phyloP scores from a whole-genome alignment of 1,139 yeast genomes.

The Taphrina sp. region DNA sequence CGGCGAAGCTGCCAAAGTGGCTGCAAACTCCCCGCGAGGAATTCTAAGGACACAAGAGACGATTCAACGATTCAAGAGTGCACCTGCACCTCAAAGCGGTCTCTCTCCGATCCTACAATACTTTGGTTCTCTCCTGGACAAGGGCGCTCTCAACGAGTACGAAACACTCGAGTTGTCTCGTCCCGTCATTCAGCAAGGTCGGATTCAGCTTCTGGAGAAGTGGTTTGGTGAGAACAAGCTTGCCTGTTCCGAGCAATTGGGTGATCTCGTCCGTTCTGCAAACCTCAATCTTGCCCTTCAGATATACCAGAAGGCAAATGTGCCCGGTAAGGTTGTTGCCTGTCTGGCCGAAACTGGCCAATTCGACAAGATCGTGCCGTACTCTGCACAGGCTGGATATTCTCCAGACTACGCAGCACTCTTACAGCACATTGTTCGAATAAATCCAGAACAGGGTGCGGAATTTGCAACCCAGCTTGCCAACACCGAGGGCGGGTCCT shows the following conservation, averaged over 20 bases:
- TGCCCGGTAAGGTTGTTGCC: slow-evolving; percentile 85
- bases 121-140: slow-evolving; percentile 85
- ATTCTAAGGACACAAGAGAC: slow-evolving; percentile 88
- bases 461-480: slow-evolving; percentile 91
- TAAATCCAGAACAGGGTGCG: slow-evolving; percentile 96
- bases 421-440: slow-evolving; percentile 85
- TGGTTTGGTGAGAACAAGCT: slow-evolving; percentile 95
- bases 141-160: slow-evolving; percentile 87
- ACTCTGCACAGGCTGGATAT: slow-evolving; percentile 83
- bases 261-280: slow-evolving; percentile 88
- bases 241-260: slow-evolving; percentile 91
- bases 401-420: slow-evolving; percentile 87
- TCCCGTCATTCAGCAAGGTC: slow-evolving; percentile 94
- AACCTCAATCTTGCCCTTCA: slow-evolving; percentile 86
- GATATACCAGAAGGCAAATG: slow-evolving; percentile 80
- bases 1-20: slow-evolving; percentile 90
- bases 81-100: slow-evolving; percentile 95
- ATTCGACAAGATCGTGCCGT: slow-evolving; percentile 92
- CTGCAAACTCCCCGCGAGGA: slow-evolving; percentile 87
- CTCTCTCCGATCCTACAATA: slow-evolving; percentile 92
- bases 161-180: slow-evolving; percentile 94
- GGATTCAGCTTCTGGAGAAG: slow-evolving; percentile 89
- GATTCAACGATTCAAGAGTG: slow-evolving; percentile 82
- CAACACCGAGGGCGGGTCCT: slow-evolving; percentile 58
- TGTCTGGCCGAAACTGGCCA: slow-evolving; percentile 94